Conservation (phyloP, 2,329 filamentous ascomycete species). For the Furcasterigmium sp. region DNA sequence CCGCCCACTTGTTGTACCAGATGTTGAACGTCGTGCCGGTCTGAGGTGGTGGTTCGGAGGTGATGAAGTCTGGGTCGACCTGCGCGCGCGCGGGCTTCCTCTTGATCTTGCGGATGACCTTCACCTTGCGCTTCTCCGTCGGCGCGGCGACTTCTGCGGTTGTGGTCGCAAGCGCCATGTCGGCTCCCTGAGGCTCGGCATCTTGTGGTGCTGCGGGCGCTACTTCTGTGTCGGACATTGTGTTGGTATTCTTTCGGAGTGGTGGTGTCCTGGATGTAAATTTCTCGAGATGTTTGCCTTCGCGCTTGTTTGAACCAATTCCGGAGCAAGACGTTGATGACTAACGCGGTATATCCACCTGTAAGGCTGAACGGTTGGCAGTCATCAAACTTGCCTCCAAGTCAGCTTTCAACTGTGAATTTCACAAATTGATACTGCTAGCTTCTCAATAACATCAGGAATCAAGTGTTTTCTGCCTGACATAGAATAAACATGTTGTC, state of each 20-base stretch:
- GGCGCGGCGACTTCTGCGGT: constrained; percentile 40
- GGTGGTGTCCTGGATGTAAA: not conserved
- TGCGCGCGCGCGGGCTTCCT: constrained; percentile 84
- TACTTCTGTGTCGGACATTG: constrained; percentile 9
- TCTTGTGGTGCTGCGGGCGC: constrained; percentile 6
- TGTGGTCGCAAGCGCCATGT: constrained; percentile 28
- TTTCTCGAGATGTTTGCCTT: not conserved
- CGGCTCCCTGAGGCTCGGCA: constrained; percentile 15
- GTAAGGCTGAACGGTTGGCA: no score
- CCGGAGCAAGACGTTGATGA: not conserved
- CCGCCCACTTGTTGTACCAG: constrained; percentile 98
- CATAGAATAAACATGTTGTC: no score
- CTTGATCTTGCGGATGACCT: constrained; percentile 90
- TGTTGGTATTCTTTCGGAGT: not conserved
- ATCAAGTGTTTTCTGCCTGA: no score
- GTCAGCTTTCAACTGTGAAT: no score
- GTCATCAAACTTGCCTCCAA: no score
- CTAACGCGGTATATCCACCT: not conserved
- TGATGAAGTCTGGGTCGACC: constrained; percentile 78
- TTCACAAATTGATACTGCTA: no score
- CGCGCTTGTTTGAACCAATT: not conserved
- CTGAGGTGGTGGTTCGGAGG: constrained; percentile 80
- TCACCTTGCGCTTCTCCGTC: constrained; percentile 58
- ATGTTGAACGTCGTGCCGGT: constrained; percentile 97
- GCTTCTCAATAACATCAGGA: no score